A percentile compares a stretch with the other conserved stretches of the same genome.
phyloP scores from a whole-genome alignment of 805 yeast genomes.

The Zygoascus biomembranicola region DNA sequence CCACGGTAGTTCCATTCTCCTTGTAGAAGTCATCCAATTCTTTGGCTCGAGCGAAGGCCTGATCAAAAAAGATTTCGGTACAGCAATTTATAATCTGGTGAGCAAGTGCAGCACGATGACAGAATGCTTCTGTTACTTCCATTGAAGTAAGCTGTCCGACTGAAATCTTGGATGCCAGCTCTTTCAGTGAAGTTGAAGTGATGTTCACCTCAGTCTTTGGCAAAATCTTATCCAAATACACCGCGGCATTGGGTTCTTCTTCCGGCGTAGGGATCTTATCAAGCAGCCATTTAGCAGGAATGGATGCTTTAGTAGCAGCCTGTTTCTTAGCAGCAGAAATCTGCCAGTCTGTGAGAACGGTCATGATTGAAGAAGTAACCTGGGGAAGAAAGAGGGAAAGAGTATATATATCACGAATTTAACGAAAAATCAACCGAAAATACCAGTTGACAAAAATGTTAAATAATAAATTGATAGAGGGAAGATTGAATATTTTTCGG shows the following conservation, averaged over 20 bases:
- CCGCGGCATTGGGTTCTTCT: conserved; percentile 31
- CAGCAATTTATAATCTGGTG: conserved; percentile 41
- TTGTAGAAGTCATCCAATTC: conserved; percentile 43
- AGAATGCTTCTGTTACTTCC: background rate
- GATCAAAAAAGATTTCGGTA: conserved; percentile 40
- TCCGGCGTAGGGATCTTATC: conserved; percentile 18
- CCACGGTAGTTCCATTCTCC: conserved; percentile 41
- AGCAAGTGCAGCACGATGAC: conserved; percentile 23
- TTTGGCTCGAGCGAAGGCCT: conserved; percentile 50
- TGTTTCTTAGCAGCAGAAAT: conserved; percentile 23
- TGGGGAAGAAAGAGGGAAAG: no score
- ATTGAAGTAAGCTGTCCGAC: background rate
- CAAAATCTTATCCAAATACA: conserved; percentile 26
- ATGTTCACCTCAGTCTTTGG: background rate
- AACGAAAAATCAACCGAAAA: no score
- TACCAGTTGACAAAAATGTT: no score
- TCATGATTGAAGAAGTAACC: no score
- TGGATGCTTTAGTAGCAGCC: conserved; percentile 34
- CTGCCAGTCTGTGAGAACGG: no score
- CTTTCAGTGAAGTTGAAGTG: conserved; percentile 30
- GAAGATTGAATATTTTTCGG: no score
- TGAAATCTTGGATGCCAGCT: conserved; percentile 10
- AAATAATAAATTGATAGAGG: no score
- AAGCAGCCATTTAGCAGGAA: conserved; percentile 40
- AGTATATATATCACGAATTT: no score